These are phyloP conservation scores for Larix kaempferi DNA, from an alignment of 75 land plant genomes.

Conservation along the genomic window DNA sequence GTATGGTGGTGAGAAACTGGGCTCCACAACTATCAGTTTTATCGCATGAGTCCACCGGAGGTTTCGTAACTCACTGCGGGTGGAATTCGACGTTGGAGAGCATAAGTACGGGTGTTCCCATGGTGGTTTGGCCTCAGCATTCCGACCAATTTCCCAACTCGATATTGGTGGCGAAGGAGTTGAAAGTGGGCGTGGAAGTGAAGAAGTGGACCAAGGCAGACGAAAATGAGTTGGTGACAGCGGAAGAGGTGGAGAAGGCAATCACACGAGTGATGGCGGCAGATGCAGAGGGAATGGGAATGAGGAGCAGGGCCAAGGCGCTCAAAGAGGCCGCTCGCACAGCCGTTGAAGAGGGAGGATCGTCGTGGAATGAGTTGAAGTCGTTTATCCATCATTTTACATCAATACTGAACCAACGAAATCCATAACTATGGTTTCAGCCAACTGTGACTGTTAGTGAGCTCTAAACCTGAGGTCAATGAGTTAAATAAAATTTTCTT, in stretches of 20 bases:
- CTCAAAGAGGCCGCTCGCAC: background rate
- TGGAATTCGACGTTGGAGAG: conserved; percentile 19
- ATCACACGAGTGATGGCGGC: conserved; percentile 18
- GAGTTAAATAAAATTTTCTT: too few relatives aligned
- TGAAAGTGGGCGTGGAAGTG: background rate
- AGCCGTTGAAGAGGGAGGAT: conserved; percentile 17
- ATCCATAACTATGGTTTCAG: too few relatives aligned
- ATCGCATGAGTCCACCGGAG: conserved; percentile 8
- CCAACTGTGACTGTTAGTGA: too few relatives aligned
- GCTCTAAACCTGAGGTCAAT: too few relatives aligned
- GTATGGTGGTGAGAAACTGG: conserved; percentile 13
- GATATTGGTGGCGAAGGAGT: background rate
- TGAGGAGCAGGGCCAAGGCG: conserved; percentile 4
- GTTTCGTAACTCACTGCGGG: conserved; percentile 19
- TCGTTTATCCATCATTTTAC: background rate
- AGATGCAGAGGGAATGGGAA: conserved; percentile 18
- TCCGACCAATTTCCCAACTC: conserved; percentile 9
- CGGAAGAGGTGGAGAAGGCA: conserved; percentile 5
- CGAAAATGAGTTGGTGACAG: conserved; percentile 2
- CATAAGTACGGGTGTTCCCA: conserved; percentile 12
- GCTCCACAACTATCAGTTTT: conserved; percentile 14
- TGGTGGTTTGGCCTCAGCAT: conserved; percentile 14
- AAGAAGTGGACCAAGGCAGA: background rate
- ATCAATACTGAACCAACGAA: too few relatives aligned
- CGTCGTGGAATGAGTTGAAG: conserved; percentile 11